A percentile compares a stretch with the other conserved stretches of the same genome.
phyloP scores from a whole-genome alignment of 257 asterid species.

The Gentiana macrophylla region DNA sequence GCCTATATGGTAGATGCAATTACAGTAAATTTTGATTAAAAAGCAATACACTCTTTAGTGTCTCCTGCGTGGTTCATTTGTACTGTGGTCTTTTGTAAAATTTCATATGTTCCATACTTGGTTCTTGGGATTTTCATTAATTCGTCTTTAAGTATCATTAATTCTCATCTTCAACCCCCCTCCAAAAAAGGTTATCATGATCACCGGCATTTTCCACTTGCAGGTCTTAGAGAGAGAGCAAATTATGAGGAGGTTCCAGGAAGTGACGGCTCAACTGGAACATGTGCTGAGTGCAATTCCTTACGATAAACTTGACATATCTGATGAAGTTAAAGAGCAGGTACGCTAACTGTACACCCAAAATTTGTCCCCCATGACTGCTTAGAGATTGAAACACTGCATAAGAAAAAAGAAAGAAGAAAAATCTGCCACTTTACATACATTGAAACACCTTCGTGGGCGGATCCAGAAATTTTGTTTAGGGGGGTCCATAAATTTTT shows the following conservation, averaged over 20 bases:
- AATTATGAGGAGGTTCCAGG: conserved; percentile 59
- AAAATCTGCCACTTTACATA: too few relatives aligned
- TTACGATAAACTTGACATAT: conserved; percentile 72
- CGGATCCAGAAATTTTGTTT: too few relatives aligned
- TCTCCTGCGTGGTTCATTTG: neutral
- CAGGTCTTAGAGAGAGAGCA: conserved; percentile 91
- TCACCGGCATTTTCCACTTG: conserved; percentile 11
- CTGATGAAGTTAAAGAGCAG: conserved; percentile 97
- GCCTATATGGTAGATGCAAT: too few relatives aligned
- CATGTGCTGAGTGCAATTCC: conserved; percentile 73
- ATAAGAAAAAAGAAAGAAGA: too few relatives aligned
- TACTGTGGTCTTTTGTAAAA: neutral
- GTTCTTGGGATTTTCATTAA: too few relatives aligned
- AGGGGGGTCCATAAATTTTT: too few relatives aligned
- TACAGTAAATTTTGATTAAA: too few relatives aligned
- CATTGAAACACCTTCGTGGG: too few relatives aligned
- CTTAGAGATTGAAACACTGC: too few relatives aligned
- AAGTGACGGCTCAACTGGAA: conserved; percentile 70
- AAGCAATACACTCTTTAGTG: too few relatives aligned
- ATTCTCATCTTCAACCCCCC: neutral
- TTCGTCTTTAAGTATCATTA: neutral
- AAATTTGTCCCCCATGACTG: neutral
- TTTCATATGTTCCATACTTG: neutral
- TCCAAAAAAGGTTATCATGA: conserved; percentile 8
- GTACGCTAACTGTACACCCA: conserved; percentile 20